Percentiles rank a stretch among this genome's conserved stretches.
Evolutionary conservation across 2,329 filamentous ascomycete species (phyloP).

Genomic region (Fusarium guadeloupense): DNA sequence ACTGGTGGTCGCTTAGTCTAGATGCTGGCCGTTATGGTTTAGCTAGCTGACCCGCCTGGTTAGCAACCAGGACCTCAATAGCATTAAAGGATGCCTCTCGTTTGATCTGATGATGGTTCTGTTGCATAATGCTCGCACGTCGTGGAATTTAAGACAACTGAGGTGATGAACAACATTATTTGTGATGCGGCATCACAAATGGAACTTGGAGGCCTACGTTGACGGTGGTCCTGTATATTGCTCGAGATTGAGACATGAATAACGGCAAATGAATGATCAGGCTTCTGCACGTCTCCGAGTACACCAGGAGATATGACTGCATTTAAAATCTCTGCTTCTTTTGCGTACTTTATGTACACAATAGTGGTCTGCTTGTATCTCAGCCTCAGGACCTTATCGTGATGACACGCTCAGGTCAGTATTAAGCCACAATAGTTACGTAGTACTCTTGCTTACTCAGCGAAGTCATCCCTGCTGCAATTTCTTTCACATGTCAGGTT

Average conservation of each 20-base stretch:
- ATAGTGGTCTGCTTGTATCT: not conserved
- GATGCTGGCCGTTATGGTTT: not conserved
- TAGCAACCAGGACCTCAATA: not conserved
- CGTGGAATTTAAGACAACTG: not conserved
- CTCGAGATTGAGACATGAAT: not conserved
- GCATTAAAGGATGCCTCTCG: not conserved
- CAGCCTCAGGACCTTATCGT: not conserved
- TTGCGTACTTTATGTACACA: not conserved
- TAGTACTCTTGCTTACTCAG: not conserved
- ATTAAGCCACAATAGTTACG: not conserved
- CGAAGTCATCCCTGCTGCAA: not conserved
- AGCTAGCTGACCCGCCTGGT: not conserved
- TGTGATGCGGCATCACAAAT: too few relatives aligned
- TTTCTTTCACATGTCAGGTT: slow-evolving; percentile 3
- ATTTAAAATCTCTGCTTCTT: too few relatives aligned
- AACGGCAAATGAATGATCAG: not conserved
- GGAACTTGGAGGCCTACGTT: too few relatives aligned
- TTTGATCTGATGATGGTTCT: too few relatives aligned
- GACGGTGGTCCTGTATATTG: not conserved
- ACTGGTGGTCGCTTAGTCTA: too few relatives aligned
- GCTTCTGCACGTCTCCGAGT: not conserved
- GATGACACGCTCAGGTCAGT: not conserved
- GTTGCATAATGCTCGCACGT: not conserved
- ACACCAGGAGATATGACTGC: not conserved
- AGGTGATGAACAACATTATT: too few relatives aligned